Evolutionary conservation across 441 rosid genomes (phyloP), one percentile per base, ranked within the genome.

Genomic region (Biscutella laevigata): DNA sequence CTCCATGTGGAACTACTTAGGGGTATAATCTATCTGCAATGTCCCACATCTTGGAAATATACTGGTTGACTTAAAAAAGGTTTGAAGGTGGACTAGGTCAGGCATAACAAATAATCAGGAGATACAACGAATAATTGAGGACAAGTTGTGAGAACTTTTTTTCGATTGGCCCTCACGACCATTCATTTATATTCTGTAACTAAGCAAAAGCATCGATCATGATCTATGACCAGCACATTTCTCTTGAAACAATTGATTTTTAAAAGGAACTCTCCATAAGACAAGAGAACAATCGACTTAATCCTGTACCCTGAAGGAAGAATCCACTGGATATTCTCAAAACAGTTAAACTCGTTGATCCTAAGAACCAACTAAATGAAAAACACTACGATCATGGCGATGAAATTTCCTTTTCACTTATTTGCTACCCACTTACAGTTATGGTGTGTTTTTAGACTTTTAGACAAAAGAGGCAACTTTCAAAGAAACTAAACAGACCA

Each of bases 51-150:
- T 51, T 26, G 9, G 17, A 25, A 28, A 0, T 3, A 16, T 5
- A 38, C 30, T n/a, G 56, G 56, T 63, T 38, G 68, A 63, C 68
- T 56, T 32, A 1, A 25, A n/a, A 30, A 25, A 11, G 6, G 50
- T 22, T 21, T 17, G 6, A 40, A 48, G 11, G 39, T 56, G 51
- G 69, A 56, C 62, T 7, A 64, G 25, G 69, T 56, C 69, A 48
- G 6, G 15, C 32, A 53, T 45, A 19, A 61, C 3, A 25, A 16
- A 7, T 21, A 4, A 53, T 35, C 39, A 42, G 29, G 1, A 34
- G 20, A 24, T 26, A 21, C 48, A 54, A 13, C n/a, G 10, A 47
- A 55, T 47, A 6, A 55, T 47, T 55, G 33, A 33, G 10, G 46
- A 40, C 52, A 41, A 48, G 52, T 7, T 46, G 57, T 40, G 33